Conservation (phyloP, 2,329 filamentous ascomycete genomes). For the Diaporthe sp. region DNA sequence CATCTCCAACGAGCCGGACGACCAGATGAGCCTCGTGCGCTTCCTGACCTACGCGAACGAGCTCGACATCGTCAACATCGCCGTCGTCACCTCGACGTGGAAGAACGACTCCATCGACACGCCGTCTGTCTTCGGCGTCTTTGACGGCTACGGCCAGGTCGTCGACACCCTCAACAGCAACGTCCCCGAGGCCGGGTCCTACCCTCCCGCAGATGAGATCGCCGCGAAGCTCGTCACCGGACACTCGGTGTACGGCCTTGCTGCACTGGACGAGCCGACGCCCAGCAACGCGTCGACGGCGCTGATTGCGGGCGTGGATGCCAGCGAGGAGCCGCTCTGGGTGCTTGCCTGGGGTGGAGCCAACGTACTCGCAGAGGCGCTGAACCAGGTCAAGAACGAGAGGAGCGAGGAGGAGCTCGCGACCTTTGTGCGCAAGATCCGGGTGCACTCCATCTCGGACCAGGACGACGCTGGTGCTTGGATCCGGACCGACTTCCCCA, state of each 20-base stretch:
- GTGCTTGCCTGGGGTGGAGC: constrained; percentile 64
- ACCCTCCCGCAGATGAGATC: constrained; percentile 55
- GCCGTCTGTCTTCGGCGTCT: constrained; percentile 58
- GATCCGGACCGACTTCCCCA: constrained; percentile 65
- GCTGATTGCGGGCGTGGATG: constrained; percentile 53
- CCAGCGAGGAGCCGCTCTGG: constrained; percentile 60
- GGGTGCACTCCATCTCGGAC: constrained; percentile 66
- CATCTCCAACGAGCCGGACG: constrained; percentile 62
- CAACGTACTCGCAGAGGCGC: constrained; percentile 62
- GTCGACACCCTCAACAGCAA: constrained; percentile 64
- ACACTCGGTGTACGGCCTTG: constrained; percentile 53
- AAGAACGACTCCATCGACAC: constrained; percentile 56
- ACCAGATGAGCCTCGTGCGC: constrained; percentile 59
- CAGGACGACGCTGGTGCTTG: constrained; percentile 66
- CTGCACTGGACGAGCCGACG: constrained; percentile 47
- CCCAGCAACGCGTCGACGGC: constrained; percentile 53
- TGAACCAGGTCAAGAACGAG: constrained; percentile 54
- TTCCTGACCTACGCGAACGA: constrained; percentile 62
- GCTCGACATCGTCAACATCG: constrained; percentile 61
- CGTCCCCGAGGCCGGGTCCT: constrained; percentile 58
- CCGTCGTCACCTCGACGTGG: constrained; percentile 62
- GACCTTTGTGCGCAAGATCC: constrained; percentile 54
- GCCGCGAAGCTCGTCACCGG: constrained; percentile 54
- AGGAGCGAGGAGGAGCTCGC: constrained; percentile 49
- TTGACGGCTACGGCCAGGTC: constrained; percentile 59